Evolutionary conservation across 2,329 filamentous ascomycete species (phyloP).

Genomic region (Karstenula rhodostoma): DNA sequence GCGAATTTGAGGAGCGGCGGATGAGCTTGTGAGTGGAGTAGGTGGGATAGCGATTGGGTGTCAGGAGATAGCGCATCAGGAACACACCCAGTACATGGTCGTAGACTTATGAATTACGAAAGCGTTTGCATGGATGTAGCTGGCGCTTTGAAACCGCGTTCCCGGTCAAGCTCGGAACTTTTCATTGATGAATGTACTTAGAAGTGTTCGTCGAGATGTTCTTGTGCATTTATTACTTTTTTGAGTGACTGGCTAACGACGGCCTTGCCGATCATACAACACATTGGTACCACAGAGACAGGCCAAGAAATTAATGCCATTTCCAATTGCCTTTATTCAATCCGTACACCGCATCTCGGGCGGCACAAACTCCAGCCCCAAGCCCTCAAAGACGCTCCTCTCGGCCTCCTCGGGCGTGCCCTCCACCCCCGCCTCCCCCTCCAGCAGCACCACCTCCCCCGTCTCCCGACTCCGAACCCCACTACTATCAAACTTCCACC

Average conservation of each 20-base stretch:
- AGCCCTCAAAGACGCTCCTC: conserved; percentile 76
- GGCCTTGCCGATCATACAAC: neutral
- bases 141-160: neutral
- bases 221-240: neutral
- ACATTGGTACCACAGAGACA: too few species aligned
- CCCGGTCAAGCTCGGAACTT: too few species aligned
- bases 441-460: conserved; percentile 76
- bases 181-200: too few species aligned
- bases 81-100: neutral
- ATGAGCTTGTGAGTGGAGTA: neutral
- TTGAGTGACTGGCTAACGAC: too few species aligned
- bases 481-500: conserved; percentile 90
- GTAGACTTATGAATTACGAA: conserved; percentile 3
- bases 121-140: neutral
- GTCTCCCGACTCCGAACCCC: conserved; percentile 75
- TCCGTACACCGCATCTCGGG: conserved; percentile 57
- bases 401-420: conserved; percentile 75
- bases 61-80: conserved; percentile 4
- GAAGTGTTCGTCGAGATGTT: too few species aligned
- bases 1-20: too few species aligned
- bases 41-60: neutral
- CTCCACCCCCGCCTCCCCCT: conserved; percentile 56
- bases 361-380: conserved; percentile 65
- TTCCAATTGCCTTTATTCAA: conserved; percentile 40
- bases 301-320: too few species aligned